Evolutionary conservation across 2,329 filamentous ascomycete genomes (phyloP), one percentile per base, ranked within the genome.

Genomic region (Elsinoe fawcettii): DNA sequence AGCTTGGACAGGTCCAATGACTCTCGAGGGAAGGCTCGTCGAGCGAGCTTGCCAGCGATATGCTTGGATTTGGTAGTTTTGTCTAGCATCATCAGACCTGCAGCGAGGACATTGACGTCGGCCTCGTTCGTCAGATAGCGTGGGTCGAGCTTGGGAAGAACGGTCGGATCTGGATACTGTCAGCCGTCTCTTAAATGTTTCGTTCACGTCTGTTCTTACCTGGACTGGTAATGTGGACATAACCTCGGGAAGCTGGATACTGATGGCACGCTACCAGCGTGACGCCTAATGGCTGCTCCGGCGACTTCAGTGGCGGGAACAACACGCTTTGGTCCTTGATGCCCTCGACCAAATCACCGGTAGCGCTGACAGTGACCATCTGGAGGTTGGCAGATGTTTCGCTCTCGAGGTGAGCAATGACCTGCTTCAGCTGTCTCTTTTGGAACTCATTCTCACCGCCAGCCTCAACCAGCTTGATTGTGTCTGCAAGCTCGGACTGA

Each of bases 21-120:
- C 2, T 59, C 49, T 1, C 61, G 66, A 58, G 66, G 73, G 55
- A 67, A 71, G 1, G 67, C 62, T 6, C 73, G 67, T 30, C 60
- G 59, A 0, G 60, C 55, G 39, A 81, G 73, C 12, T 69, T 74
- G 11, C 72, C 63, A 0, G 68, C 68, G 27, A 80, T 74, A 0
- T 67, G 67, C 1, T 71, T 65, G 9, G 72, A 73, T 12, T 73
- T 64, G 4, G 71, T 70, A 66, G 80, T 75, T 18, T 71, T 66
- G 1, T 75, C 68, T 5, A 74, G 58, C 49, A 80, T 66, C 23
- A 65, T 62, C 14, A 71, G 55, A 8, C 69, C 65, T 7, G 66
- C 65, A 22, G 66, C 66, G 4, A 65, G 39, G 8, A 66, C 58
- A 20, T 57, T 58, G 27, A 66, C 57, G 37, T 65, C 64, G 22